These are phyloP conservation scores for Globisporangium viniferum DNA, from an alignment of 352 stramenopile genomes.

Conservation along the genomic window DNA sequence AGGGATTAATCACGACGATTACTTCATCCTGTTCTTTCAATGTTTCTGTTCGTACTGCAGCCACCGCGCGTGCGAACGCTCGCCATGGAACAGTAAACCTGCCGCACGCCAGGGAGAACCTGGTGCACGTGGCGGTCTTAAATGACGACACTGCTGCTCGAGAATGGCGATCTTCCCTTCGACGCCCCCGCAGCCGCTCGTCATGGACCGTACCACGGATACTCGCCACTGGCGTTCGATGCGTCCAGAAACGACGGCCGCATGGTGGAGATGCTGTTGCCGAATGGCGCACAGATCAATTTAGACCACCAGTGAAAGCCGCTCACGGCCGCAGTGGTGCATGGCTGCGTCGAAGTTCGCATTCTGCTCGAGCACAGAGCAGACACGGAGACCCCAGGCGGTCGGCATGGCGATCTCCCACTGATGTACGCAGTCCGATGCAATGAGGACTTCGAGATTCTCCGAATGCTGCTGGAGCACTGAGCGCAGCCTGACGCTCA, in stretches of 20 bases:
- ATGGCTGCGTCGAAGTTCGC: not conserved
- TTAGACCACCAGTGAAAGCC: not conserved
- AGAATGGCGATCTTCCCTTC: not conserved
- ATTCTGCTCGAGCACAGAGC: constrained; percentile 5
- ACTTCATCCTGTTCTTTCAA: no score
- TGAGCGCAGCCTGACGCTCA: not conserved
- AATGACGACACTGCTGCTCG: not conserved
- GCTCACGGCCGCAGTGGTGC: not conserved
- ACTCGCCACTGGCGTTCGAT: constrained; percentile 1
- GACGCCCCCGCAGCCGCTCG: not conserved
- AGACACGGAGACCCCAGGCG: not conserved
- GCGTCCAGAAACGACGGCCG: not conserved
- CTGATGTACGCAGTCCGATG: not conserved
- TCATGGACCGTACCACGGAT: not conserved
- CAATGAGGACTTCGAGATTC: not conserved
- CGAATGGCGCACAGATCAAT: not conserved
- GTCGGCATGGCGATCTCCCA: not conserved
- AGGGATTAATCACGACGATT: no score
- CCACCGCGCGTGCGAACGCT: not conserved
- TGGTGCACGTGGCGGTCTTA: constrained; percentile 5
- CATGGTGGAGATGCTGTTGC: constrained; percentile 1
- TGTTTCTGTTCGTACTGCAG: no score
- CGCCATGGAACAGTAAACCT: not conserved
- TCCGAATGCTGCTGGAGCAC: constrained; percentile 1
- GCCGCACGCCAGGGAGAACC: not conserved